Evolutionary conservation across 306 rosid genomes (phyloP), one percentile per base, ranked within the genome.

Genomic region (Abrus pulchellus): DNA sequence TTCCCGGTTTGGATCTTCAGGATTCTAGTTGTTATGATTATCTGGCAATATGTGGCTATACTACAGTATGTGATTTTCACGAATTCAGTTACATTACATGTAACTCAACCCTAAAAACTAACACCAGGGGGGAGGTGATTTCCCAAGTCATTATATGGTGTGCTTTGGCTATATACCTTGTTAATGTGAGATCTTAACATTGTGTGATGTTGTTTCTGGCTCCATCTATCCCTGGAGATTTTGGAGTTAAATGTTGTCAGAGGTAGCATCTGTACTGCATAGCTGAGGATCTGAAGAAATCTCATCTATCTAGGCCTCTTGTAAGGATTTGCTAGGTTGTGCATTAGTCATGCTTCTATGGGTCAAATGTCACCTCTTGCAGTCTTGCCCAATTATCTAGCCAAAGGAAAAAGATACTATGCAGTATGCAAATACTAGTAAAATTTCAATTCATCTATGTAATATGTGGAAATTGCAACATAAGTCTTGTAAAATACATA

Each of bases 1-100:
- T 84, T 70, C 56, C 12, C 11, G 55, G 40, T 43, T 76, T 74
- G 71, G 61, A 73, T 85, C 69, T 6, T 53, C 76, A 61, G 53
- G 47, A 85, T 76, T 79, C 48, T 56, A 44, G 78, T 38, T 44
- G 82, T 52, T 68, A 52, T 61, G 3, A 64, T 33, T 64, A 12
- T 73, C 34, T 32, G 30, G 63, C 48, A 78, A 73, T 56, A 27
- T 40, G 71, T 34, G 75, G 36, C 59, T 57, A 13, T 63, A 67
- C 60, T 49, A 11, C 34, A n/a, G 30, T 47, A 10, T 45, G 29
- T 45, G 68, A 12, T 44, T 34, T 68, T 28, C 28, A 36, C 28
- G 69, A 20, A 66, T 45, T 69, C 9, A 50, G 70, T 50, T 67
- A 30, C 59, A 30, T 36, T 44, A 7, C 32, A 3, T 7, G 43